Percentiles rank a stretch among this genome's conserved stretches.
These are phyloP conservation scores for Fistulifera pelliculosa DNA, from an alignment of 108 stramenopile genomes.

Conservation along the genomic window DNA sequence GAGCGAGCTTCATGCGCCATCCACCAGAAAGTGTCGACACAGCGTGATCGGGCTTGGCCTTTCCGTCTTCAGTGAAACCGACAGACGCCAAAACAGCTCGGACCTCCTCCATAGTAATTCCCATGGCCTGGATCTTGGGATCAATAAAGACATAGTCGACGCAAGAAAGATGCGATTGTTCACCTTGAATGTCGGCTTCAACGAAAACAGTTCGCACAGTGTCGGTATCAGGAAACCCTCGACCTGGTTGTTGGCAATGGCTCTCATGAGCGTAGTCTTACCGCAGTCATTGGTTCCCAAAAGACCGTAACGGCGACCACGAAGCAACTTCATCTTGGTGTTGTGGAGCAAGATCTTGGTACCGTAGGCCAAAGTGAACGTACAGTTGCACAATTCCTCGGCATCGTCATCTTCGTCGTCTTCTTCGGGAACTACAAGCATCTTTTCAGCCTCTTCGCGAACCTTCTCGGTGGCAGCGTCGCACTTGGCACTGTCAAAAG, in stretches of 20 bases:
- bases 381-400: constrained; percentile 98
- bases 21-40: constrained; percentile 96
- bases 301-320: constrained; percentile 96
- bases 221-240: constrained; percentile 96
- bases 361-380: constrained; percentile 99
- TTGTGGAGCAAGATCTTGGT: constrained; percentile 99
- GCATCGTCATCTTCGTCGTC: constrained; percentile 97
- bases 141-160: constrained; percentile 93
- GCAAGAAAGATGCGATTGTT: constrained; percentile 94
- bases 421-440: constrained; percentile 80
- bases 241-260: constrained; percentile 98
- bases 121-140: constrained; percentile 76
- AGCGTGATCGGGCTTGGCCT: constrained; percentile 95
- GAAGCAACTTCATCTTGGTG: constrained; percentile 96
- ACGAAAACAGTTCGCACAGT: constrained; percentile 98
- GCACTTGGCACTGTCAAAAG: constrained; percentile 52
- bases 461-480: constrained; percentile 72
- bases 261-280: constrained; percentile 98
- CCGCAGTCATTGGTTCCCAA: constrained; percentile 97
- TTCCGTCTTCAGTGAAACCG: constrained; percentile 92
- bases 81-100: constrained; percentile 86
- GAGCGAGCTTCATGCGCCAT: constrained; percentile 99
- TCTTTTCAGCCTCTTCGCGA: constrained; percentile 76
- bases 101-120: constrained; percentile 73
- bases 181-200: constrained; percentile 98